These are phyloP conservation scores for Phytomonas francai DNA, from an alignment of 208 protist species.

Conservation along the genomic window DNA sequence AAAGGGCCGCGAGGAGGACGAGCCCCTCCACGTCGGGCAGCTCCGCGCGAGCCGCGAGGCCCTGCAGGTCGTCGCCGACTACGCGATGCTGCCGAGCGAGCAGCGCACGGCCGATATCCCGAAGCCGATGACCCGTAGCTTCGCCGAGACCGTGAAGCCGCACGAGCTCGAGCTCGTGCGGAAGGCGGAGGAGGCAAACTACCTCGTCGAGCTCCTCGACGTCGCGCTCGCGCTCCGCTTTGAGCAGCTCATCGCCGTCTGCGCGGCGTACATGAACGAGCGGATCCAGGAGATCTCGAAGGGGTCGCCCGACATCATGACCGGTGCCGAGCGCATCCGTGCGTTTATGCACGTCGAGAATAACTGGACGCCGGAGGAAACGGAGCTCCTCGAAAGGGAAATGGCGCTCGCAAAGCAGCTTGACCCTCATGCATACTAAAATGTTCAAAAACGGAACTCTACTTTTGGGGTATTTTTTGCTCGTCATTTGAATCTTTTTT, in stretches of 20 bases:
- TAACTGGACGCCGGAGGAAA: constrained; percentile 70
- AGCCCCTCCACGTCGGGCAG: constrained; percentile 27
- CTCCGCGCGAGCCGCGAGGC: constrained; percentile 26
- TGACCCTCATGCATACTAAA: constrained; percentile 45
- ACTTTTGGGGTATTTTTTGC: not conserved
- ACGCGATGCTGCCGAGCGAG: constrained; percentile 21
- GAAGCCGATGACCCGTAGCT: constrained; percentile 24
- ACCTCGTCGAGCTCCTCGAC: constrained; percentile 38
- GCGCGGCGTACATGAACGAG: constrained; percentile 41
- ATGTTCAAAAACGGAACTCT: not conserved
- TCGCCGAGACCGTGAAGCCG: constrained; percentile 19
- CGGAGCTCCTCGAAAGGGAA: constrained; percentile 43
- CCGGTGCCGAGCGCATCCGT: constrained; percentile 44
- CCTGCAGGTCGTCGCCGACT: constrained; percentile 25
- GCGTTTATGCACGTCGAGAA: constrained; percentile 58
- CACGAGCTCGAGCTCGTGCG: constrained; percentile 39
- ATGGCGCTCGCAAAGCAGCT: constrained; percentile 68
- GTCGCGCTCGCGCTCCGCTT: constrained; percentile 41
- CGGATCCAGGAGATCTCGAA: constrained; percentile 54
- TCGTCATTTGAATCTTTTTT: not conserved
- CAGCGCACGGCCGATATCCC: constrained; percentile 29
- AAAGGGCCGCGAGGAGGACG: constrained; percentile 19
- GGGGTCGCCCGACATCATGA: constrained; percentile 57
- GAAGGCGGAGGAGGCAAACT: constrained; percentile 24
- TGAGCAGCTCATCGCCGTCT: constrained; percentile 31